Percentiles rank a stretch among this genome's conserved stretches.
These are phyloP conservation scores for Clarireedia paspali DNA, from an alignment of 2,329 filamentous ascomycete species.

Conservation along the genomic window DNA sequence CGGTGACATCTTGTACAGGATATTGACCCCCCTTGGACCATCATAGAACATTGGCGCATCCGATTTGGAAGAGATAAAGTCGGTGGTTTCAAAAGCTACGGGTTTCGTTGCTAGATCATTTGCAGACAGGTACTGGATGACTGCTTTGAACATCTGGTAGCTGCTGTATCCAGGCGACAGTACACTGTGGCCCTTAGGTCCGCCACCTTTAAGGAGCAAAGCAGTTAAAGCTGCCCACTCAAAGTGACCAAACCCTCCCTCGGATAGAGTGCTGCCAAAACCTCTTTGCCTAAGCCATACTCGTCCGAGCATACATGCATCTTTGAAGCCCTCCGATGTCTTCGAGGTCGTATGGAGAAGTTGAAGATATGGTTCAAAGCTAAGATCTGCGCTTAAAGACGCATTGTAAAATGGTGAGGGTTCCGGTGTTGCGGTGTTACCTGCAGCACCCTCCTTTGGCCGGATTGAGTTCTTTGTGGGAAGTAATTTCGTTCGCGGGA, in stretches of 20 bases:
- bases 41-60: constrained; percentile 70
- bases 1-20: constrained; percentile 82
- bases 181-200: constrained; percentile 60
- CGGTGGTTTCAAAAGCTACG: constrained; percentile 39
- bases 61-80: constrained; percentile 36
- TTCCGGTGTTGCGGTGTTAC: constrained; percentile 30
- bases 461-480: constrained; percentile 66
- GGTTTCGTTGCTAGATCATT: constrained; percentile 65
- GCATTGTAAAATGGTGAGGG: constrained; percentile 86
- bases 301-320: constrained; percentile 79
- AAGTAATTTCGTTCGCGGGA: constrained; percentile 62
- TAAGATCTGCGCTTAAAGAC: constrained; percentile 69
- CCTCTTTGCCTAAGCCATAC: constrained; percentile 87
- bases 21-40: constrained; percentile 63
- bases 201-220: constrained; percentile 71
- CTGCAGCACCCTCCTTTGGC: constrained; percentile 39
- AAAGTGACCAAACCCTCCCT: constrained; percentile 85
- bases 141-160: constrained; percentile 91
- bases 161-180: constrained; percentile 77
- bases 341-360: constrained; percentile 63
- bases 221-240: constrained; percentile 83
- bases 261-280: constrained; percentile 59
- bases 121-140: constrained; percentile 75
- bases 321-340: constrained; percentile 51
- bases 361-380: constrained; percentile 67